Evolutionary conservation across 495 filamentous ascomycete species (phyloP).

Genomic region (Talaromyces proteolyticus): DNA sequence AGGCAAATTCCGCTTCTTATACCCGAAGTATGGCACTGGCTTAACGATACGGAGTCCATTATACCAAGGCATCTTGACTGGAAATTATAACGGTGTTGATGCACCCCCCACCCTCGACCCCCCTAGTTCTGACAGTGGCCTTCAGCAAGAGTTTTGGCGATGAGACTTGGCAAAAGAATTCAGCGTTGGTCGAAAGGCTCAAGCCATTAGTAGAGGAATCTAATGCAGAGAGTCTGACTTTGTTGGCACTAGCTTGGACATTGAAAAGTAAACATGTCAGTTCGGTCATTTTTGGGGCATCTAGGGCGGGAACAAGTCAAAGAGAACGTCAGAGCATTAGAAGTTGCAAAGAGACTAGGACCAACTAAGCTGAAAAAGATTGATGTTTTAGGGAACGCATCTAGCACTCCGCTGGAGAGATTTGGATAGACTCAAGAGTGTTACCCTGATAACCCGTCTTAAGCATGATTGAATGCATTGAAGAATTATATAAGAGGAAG

Average conservation of each 20-base stretch:
- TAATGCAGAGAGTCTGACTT: conserved; percentile 55
- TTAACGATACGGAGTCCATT: conserved; percentile 62
- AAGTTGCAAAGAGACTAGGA: conserved; percentile 55
- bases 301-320: conserved; percentile 64
- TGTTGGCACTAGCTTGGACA: conserved; percentile 73
- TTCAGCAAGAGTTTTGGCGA: conserved; percentile 13
- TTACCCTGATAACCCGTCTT: too few relatives aligned
- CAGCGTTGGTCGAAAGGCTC: conserved; percentile 25
- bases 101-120: conserved; percentile 1
- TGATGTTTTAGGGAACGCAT: too few relatives aligned
- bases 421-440: too few relatives aligned
- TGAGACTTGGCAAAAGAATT: conserved; percentile 10
- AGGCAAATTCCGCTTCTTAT: conserved; percentile 53
- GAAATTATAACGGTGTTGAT: conserved; percentile 60
- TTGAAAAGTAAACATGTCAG: conserved; percentile 70
- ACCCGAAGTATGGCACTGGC: conserved; percentile 49
- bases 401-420: too few relatives aligned
- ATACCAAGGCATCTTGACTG: conserved; percentile 57
- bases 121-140: too few relatives aligned
- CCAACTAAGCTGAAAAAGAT: conserved; percentile 65
- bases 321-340: conserved; percentile 62
- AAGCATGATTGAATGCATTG: too few relatives aligned
- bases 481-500: too few relatives aligned
- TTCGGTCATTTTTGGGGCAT: conserved; percentile 73
- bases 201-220: conserved; percentile 63